phyloP scores from a whole-genome alignment of 495 filamentous ascomycete species.

The Aspergillus coremiiformis region DNA sequence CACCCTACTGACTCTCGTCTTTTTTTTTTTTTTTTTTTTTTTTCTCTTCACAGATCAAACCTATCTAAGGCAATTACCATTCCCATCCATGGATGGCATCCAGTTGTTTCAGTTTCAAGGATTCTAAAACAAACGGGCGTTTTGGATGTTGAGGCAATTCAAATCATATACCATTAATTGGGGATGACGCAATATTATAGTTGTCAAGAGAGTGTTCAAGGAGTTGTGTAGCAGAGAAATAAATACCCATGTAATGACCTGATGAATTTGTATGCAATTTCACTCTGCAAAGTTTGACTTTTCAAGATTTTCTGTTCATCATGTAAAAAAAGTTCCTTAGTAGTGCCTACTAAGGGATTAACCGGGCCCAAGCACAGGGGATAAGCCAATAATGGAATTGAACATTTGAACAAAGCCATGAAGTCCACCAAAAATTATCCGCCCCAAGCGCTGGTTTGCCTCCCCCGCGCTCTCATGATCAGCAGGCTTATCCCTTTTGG shows the following conservation, averaged over 20 bases:
- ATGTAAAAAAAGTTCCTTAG: no score
- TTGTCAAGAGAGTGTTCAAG: neutral
- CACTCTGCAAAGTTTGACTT: no score
- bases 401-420: neutral
- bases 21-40: no score
- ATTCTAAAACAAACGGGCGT: neutral
- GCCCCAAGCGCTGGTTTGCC: conserved; percentile 19
- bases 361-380: no score
- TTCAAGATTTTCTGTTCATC: no score
- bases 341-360: no score
- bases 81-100: neutral
- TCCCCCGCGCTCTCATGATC: conserved; percentile 44
- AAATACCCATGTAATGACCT: neutral
- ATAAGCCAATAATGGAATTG: neutral
- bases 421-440: conserved; percentile 2
- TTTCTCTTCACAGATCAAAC: conserved; percentile 54
- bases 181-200: conserved; percentile 14
- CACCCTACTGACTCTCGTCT: conserved; percentile 1
- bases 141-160: neutral
- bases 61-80: conserved; percentile 50
- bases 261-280: no score
- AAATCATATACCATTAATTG: neutral
- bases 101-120: neutral
- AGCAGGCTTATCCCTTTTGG: conserved; percentile 21
- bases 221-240: neutral